Evolutionary conservation across 768 basidiomycete genomes (phyloP), one percentile per base, ranked within the genome.

Genomic region (Collybiopsis luxurians): DNA sequence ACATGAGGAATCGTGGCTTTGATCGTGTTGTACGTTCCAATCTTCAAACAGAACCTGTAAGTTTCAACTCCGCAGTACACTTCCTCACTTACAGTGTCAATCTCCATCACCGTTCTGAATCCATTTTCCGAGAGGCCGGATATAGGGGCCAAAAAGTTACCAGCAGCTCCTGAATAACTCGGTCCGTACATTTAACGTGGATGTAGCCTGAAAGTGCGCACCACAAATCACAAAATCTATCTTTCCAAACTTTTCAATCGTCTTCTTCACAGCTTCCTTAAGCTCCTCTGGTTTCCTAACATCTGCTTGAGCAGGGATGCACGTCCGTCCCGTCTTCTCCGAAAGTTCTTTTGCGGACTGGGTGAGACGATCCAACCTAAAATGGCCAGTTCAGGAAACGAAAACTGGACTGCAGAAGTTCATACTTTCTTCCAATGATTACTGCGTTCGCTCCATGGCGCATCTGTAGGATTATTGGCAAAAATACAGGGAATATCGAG

Each of bases 181-280:
- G 49, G 40, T 3, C 27, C 31, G 27, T 45, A n/a, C 9, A 46
- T 36, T 43, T 4, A 43, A 19, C 27, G 47, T 34, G 19, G 45
- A 40, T 13, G 52, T 4, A 24, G 26, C 13, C 7, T 17, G 7
- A 42, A 42, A 17, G 6, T 2, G 72, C 79, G 56, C 69, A 90
- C 94, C 94, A 67, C 92, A 94, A 55, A 98, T 91, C 50, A 98
- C 95, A 67, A 92, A 96, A 73, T 99, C 95, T 57, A 99, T 92
- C 60, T 79, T 79, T 0, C 95, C 95, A 66, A 90, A 95, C 61
- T 77, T 78, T 59, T 85, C 81, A 17, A 95, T 81, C 1, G 90
- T 83, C 66, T 83, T 80, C 26, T 82, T 71, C 19, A 92, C 95
- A 5, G 96, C 96, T 6, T 78, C 82, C 58, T 81, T 78, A 38